phyloP scores from a whole-genome alignment of 2,329 filamentous ascomycete species.

The Cordyceps fumosorosea region DNA sequence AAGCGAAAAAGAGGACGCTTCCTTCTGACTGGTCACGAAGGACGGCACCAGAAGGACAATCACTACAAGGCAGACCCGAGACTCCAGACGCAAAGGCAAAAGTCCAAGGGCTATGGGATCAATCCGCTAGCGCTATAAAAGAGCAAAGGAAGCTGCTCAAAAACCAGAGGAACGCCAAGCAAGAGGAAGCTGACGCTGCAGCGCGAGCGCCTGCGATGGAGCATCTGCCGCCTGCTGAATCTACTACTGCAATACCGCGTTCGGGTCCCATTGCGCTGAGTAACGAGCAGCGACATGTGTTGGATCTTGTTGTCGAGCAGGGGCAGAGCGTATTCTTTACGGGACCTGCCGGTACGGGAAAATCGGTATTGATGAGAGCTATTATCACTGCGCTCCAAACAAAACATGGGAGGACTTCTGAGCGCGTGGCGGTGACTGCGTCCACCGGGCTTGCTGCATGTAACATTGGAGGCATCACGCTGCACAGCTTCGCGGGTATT shows the following conservation, averaged over 20 bases:
- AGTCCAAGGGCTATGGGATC: constrained; percentile 54
- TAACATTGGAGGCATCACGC: constrained; percentile 90
- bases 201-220: constrained; percentile 25
- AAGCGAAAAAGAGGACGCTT: constrained; percentile 56
- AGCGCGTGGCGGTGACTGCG: constrained; percentile 85
- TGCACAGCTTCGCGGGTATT: constrained; percentile 95
- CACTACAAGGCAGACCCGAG: constrained; percentile 23
- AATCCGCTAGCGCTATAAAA: constrained; percentile 66
- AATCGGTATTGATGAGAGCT: constrained; percentile 89
- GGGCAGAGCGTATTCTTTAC: constrained; percentile 95
- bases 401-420: constrained; percentile 70
- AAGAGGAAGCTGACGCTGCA: constrained; percentile 36
- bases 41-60: constrained; percentile 32
- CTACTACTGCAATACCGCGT: constrained; percentile 24
- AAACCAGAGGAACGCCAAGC: constrained; percentile 37
- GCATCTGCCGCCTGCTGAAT: constrained; percentile 24
- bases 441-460: constrained; percentile 94
- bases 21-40: constrained; percentile 35
- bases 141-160: constrained; percentile 70
- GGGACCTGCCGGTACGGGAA: constrained; percentile 91
- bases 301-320: constrained; percentile 73
- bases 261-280: constrained; percentile 63
- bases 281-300: constrained; percentile 76
- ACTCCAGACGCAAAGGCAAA: constrained; percentile 21
- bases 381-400: constrained; percentile 76